Evolutionary conservation across 1,284 basidiomycete genomes (phyloP).

Genomic region (Cutaneotrichosporon curvatum): DNA sequence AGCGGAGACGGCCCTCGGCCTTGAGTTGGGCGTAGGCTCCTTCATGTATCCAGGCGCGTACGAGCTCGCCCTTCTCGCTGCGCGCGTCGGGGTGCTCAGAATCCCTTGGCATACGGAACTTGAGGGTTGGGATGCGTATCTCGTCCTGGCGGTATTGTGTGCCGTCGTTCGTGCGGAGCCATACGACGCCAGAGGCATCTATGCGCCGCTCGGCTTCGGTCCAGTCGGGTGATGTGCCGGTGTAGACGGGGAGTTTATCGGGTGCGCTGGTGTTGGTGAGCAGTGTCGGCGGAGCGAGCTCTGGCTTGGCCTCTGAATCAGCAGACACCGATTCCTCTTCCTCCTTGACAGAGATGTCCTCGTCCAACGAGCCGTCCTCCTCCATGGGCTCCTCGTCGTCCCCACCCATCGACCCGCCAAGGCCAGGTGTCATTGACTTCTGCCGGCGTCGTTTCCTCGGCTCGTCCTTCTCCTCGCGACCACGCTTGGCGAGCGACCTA

Average conservation of each 20-base stretch:
- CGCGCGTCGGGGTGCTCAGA: conserved; percentile 18
- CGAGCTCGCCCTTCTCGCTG: conserved; percentile 6
- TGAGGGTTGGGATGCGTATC: conserved; percentile 9
- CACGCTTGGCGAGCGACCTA: conserved; percentile 3
- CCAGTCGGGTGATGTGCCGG: not conserved
- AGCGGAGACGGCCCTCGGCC: conserved; percentile 8
- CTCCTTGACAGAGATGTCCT: not conserved
- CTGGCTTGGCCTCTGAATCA: not conserved
- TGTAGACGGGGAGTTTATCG: conserved; percentile 10
- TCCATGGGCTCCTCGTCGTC: conserved; percentile 7
- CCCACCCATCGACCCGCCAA: conserved; percentile 1
- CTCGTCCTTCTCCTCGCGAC: conserved; percentile 6
- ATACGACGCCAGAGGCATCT: conserved; percentile 13
- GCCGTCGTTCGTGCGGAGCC: conserved; percentile 6
- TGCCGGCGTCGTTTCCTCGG: conserved; percentile 7
- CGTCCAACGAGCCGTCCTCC: conserved; percentile 1
- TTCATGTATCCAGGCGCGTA: conserved; percentile 14
- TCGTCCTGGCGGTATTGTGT: conserved; percentile 8
- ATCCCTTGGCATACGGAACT: conserved; percentile 18
- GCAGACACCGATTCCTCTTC: too few relatives aligned
- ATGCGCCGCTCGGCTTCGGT: conserved; percentile 1
- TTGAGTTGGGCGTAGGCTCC: conserved; percentile 7
- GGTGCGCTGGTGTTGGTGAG: conserved; percentile 4
- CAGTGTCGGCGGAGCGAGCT: not conserved
- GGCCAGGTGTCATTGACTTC: not conserved